phyloP scores from a whole-genome alignment of 2,329 filamentous ascomycete species.

The Fusarium neocosmosporiellum region DNA sequence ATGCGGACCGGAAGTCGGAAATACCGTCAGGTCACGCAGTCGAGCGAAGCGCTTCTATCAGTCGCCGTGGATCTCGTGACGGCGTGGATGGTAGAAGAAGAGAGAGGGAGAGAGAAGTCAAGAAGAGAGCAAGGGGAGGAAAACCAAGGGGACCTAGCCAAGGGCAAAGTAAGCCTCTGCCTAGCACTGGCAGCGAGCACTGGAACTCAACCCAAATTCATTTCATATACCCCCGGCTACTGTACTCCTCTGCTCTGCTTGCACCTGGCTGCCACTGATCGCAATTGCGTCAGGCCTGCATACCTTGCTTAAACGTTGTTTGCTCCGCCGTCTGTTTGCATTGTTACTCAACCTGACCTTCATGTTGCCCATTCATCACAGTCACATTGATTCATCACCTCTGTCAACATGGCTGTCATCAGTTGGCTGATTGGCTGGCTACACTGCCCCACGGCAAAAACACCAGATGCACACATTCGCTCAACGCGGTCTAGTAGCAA shows the following conservation, averaged over 20 bases:
- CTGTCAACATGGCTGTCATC: conserved; percentile 15
- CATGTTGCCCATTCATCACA: neutral
- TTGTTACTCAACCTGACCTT: neutral
- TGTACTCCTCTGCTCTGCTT: too few relatives aligned
- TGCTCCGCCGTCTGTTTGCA: neutral
- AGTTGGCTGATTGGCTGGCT: conserved; percentile 36
- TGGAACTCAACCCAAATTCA: neutral
- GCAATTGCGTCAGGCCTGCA: neutral
- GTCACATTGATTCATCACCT: neutral
- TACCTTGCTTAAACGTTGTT: too few relatives aligned
- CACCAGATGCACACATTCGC: neutral
- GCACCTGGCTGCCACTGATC: neutral
- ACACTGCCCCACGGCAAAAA: conserved; percentile 21
- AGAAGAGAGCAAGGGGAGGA: neutral
- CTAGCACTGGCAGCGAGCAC: neutral
- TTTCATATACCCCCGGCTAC: neutral
- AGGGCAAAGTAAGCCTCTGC: conserved; percentile 1
- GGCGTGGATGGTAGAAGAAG: neutral
- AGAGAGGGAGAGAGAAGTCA: neutral
- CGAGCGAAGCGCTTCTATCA: neutral
- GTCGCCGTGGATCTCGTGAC: neutral
- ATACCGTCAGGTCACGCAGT: conserved; percentile 1
- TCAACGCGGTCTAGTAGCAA: neutral
- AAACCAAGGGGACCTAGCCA: neutral
- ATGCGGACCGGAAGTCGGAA: neutral